These are phyloP conservation scores for Penicillium odoratum DNA, from an alignment of 495 filamentous ascomycete species.

Conservation along the genomic window DNA sequence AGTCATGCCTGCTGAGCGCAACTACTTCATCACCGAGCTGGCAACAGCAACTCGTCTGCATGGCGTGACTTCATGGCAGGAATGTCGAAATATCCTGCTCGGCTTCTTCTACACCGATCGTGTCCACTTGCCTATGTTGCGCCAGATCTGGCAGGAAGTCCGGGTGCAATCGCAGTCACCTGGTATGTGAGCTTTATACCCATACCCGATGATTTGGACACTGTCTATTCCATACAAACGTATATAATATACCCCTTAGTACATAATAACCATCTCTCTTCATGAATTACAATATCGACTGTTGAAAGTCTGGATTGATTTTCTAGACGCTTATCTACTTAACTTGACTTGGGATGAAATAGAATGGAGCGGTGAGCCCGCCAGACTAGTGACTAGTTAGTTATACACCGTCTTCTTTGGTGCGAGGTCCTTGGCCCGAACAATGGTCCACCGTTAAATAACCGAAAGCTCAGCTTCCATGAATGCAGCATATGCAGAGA, in stretches of 20 bases:
- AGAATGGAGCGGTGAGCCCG: no score
- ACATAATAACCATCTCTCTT: neutral
- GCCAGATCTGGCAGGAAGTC: slow-evolving; percentile 43
- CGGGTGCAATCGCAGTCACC: slow-evolving; percentile 19
- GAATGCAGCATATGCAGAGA: no score
- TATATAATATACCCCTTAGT: slow-evolving; percentile 1
- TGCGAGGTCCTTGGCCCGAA: no score
- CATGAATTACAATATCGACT: no score
- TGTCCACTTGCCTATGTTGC: slow-evolving; percentile 33
- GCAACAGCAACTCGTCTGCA: slow-evolving; percentile 30
- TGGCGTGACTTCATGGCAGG: slow-evolving; percentile 41
- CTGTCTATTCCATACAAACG: neutral
- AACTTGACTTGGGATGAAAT: no score
- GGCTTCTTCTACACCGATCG: slow-evolving; percentile 48
- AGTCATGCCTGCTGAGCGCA: slow-evolving; percentile 28
- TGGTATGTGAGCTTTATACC: slow-evolving; percentile 6
- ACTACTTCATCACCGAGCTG: slow-evolving; percentile 41
- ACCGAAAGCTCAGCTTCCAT: no score
- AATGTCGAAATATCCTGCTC: slow-evolving; percentile 34
- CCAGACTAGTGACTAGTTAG: no score
- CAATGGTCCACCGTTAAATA: no score
- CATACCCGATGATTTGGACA: neutral
- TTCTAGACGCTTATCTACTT: neutral
- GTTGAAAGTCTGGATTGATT: neutral
- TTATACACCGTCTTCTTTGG: no score